These are phyloP conservation scores for Penicillium aurantiogriseum DNA, from an alignment of 2,329 filamentous ascomycete genomes.

Conservation along the genomic window DNA sequence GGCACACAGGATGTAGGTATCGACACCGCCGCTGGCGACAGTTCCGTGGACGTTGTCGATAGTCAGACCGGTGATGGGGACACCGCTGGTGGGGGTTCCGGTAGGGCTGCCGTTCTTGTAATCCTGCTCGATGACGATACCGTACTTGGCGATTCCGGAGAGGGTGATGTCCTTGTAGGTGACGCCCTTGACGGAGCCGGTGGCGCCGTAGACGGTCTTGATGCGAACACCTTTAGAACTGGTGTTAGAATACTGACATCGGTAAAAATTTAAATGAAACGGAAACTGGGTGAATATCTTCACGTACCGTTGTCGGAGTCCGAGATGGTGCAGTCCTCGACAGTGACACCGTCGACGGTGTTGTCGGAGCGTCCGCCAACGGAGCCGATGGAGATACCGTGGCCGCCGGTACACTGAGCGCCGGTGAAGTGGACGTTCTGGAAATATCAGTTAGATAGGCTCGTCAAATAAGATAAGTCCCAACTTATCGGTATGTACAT, in stretches of 20 bases:
- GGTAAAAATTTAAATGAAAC: too few species aligned
- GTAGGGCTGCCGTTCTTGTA: constrained; percentile 51
- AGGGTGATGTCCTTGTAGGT: constrained; percentile 56
- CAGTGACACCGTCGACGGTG: constrained; percentile 52
- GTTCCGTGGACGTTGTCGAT: constrained; percentile 38
- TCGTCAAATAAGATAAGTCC: too few species aligned
- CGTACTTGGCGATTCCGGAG: constrained; percentile 51
- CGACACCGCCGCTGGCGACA: constrained; percentile 33
- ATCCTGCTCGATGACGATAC: constrained; percentile 60
- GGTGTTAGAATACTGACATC: neutral
- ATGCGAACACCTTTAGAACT: constrained; percentile 47
- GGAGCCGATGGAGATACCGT: constrained; percentile 56
- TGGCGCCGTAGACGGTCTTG: constrained; percentile 55
- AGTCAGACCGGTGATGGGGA: constrained; percentile 43
- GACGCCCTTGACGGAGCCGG: constrained; percentile 52
- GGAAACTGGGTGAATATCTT: too few species aligned
- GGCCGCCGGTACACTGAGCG: constrained; percentile 32
- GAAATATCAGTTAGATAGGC: neutral
- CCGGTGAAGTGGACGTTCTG: constrained; percentile 32
- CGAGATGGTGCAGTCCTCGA: constrained; percentile 49
- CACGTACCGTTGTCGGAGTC: constrained; percentile 53
- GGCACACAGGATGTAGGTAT: constrained; percentile 58
- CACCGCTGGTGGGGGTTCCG: constrained; percentile 38
- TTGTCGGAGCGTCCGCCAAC: constrained; percentile 58
- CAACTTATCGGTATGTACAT: constrained; percentile 1